These are phyloP conservation scores for Hawksworthiomyces lignivorus DNA, from an alignment of 2,329 filamentous ascomycete species.

Conservation along the genomic window DNA sequence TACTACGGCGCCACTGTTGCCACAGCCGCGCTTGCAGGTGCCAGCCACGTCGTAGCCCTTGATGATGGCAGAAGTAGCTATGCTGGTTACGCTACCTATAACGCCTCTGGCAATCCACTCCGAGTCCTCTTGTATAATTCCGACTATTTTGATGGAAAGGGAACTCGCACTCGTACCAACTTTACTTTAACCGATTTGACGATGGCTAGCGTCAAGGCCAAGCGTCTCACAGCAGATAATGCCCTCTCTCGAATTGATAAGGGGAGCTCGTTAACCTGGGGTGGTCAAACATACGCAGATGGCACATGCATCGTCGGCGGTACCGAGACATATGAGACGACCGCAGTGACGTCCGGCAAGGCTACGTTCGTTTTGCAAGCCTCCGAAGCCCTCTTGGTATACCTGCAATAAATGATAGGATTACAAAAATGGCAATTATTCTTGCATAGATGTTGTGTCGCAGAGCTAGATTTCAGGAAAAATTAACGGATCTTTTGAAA, in stretches of 20 bases:
- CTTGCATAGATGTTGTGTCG: no score
- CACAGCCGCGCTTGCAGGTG: slow-evolving; percentile 33
- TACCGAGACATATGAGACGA: slow-evolving; percentile 29
- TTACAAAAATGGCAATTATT: no score
- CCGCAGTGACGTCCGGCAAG: slow-evolving; percentile 25
- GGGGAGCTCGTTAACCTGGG: slow-evolving; percentile 34
- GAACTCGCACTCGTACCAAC: slow-evolving; percentile 26
- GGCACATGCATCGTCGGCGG: slow-evolving; percentile 36
- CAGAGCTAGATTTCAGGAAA: no score
- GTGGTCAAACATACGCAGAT: slow-evolving; percentile 38
- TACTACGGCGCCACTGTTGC: slow-evolving; percentile 45
- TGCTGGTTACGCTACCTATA: slow-evolving; percentile 39
- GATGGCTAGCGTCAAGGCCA: slow-evolving; percentile 22
- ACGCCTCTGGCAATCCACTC: slow-evolving; percentile 27
- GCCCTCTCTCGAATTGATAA: slow-evolving; percentile 36
- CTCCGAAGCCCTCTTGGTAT: slow-evolving; percentile 41
- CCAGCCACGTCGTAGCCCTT: slow-evolving; percentile 33
- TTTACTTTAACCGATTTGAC: slow-evolving; percentile 35
- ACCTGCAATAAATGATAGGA: slow-evolving; percentile 33
- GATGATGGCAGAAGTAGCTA: slow-evolving; percentile 33
- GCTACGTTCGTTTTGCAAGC: slow-evolving; percentile 34
- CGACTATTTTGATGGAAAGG: slow-evolving; percentile 31
- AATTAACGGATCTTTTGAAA: no score
- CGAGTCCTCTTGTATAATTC: slow-evolving; percentile 38
- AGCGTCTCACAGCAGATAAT: slow-evolving; percentile 36